Percentiles rank a stretch among this genome's conserved stretches.
Evolutionary conservation across 2,329 filamentous ascomycete species (phyloP).

Genomic region (Allantophomopsis lycopodina): DNA sequence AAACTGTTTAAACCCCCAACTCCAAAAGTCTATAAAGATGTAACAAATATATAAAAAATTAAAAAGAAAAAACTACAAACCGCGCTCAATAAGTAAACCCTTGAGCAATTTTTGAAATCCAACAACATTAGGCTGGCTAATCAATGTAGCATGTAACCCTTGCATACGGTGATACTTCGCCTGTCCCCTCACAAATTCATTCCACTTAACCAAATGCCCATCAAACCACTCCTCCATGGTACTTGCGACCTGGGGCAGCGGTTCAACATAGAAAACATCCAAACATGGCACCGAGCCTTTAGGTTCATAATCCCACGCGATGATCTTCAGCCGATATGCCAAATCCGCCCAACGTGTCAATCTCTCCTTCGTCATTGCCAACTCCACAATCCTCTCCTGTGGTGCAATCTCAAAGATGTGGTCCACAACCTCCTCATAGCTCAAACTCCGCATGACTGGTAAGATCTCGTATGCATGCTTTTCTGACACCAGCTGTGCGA

Average conservation of each 20-base stretch:
- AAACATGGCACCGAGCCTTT: slow-evolving; percentile 20
- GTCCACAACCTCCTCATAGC: slow-evolving; percentile 10
- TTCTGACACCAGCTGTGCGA: slow-evolving; percentile 22
- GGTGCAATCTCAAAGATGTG: slow-evolving; percentile 11
- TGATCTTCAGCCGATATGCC: slow-evolving; percentile 21
- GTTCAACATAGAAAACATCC: slow-evolving; percentile 27
- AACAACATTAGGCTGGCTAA: slow-evolving; percentile 13
- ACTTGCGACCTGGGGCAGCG: slow-evolving; percentile 9
- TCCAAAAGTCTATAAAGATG: too few species aligned
- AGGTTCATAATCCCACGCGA: slow-evolving; percentile 28
- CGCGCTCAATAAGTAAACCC: neutral
- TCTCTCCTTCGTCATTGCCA: slow-evolving; percentile 15
- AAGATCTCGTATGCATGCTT: slow-evolving; percentile 23
- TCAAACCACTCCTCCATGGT: slow-evolving; percentile 18
- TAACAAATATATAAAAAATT: too few species aligned
- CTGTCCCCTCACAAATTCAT: slow-evolving; percentile 16
- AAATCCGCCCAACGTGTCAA: slow-evolving; percentile 22
- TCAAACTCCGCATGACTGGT: slow-evolving; percentile 16
- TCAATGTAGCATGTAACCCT: slow-evolving; percentile 26
- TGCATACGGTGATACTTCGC: slow-evolving; percentile 20
- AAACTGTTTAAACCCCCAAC: too few species aligned
- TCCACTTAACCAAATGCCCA: slow-evolving; percentile 20
- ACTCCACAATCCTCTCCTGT: slow-evolving; percentile 13
- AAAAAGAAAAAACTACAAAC: neutral
- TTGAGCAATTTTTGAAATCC: neutral